A percentile compares a stretch with the other conserved stretches of the same genome.
Conservation (phyloP, 768 basidiomycete species). For the Chiua virens region DNA sequence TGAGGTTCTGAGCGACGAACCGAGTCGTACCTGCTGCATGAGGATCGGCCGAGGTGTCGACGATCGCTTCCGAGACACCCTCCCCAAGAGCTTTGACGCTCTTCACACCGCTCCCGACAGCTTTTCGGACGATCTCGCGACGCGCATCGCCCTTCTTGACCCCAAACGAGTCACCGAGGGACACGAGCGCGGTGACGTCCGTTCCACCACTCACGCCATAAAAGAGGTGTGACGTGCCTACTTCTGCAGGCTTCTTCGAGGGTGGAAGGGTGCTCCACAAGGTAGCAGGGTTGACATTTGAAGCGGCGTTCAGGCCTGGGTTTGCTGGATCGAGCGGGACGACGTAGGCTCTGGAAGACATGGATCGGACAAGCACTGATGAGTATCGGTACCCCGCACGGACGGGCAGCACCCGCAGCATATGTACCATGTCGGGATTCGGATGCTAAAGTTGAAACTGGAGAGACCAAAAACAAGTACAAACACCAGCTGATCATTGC, state of each 20-base stretch:
- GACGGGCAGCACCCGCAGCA: conserved; percentile 15
- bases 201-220: conserved; percentile 48
- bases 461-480: neutral
- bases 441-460: conserved; percentile 8
- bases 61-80: conserved; percentile 56
- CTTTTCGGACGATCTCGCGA: conserved; percentile 68
- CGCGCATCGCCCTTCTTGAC: conserved; percentile 44
- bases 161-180: conserved; percentile 56
- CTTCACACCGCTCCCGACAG: conserved; percentile 73
- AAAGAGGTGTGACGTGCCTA: conserved; percentile 64
- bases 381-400: conserved; percentile 19
- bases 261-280: conserved; percentile 55
- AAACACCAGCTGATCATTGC: no score
- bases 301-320: conserved; percentile 27
- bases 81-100: conserved; percentile 59
- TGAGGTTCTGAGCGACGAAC: neutral
- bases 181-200: conserved; percentile 52
- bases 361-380: conserved; percentile 33
- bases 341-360: conserved; percentile 58
- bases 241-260: conserved; percentile 53
- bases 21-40: conserved; percentile 66
- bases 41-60: conserved; percentile 67
- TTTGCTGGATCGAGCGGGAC: conserved; percentile 54
- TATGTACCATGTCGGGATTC: conserved; percentile 26
- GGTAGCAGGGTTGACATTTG: conserved; percentile 44